phyloP scores from a whole-genome alignment of 352 stramenopile species.

The Phytophthora syringae region DNA sequence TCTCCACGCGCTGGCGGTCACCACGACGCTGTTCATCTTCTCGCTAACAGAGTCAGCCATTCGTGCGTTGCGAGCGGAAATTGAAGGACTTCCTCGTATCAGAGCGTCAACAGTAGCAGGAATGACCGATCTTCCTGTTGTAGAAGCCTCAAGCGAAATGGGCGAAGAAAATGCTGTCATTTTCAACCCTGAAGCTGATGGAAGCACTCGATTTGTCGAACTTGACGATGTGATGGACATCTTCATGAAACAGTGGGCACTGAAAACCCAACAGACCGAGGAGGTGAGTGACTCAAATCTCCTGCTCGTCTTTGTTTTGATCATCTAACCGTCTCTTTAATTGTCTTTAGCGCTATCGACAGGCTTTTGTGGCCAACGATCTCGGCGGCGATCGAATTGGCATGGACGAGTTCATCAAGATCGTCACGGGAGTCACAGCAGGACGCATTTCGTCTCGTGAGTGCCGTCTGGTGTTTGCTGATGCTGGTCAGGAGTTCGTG shows the following conservation, averaged over 20 bases:
- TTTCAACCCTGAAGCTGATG: conserved; percentile 2
- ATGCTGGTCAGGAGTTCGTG: conserved; percentile 69
- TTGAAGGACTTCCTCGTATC: conserved; percentile 39
- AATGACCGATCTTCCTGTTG: conserved; percentile 1
- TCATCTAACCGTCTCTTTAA: neutral
- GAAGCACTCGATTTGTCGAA: conserved; percentile 45
- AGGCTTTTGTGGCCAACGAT: conserved; percentile 54
- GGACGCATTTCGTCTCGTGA: conserved; percentile 54
- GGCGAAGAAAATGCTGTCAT: conserved; percentile 5
- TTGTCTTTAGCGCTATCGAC: conserved; percentile 47
- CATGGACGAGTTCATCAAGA: conserved; percentile 76
- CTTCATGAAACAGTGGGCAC: conserved; percentile 63
- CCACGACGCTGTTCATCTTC: conserved; percentile 53
- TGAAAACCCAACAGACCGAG: conserved; percentile 53
- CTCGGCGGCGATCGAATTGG: conserved; percentile 57
- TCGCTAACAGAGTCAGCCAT: conserved; percentile 48
- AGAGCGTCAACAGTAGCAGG: conserved; percentile 1
- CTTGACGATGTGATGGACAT: conserved; percentile 70
- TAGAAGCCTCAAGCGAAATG: conserved; percentile 7
- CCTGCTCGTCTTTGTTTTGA: neutral
- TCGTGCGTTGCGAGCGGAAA: conserved; percentile 37
- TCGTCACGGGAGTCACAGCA: conserved; percentile 68
- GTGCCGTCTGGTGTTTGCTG: conserved; percentile 69
- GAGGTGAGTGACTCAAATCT: conserved; percentile 38
- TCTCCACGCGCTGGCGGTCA: conserved; percentile 36